Evolutionary conservation across 495 filamentous ascomycete species (phyloP), one percentile per base, ranked within the genome.

Genomic region (Podospora conica): DNA sequence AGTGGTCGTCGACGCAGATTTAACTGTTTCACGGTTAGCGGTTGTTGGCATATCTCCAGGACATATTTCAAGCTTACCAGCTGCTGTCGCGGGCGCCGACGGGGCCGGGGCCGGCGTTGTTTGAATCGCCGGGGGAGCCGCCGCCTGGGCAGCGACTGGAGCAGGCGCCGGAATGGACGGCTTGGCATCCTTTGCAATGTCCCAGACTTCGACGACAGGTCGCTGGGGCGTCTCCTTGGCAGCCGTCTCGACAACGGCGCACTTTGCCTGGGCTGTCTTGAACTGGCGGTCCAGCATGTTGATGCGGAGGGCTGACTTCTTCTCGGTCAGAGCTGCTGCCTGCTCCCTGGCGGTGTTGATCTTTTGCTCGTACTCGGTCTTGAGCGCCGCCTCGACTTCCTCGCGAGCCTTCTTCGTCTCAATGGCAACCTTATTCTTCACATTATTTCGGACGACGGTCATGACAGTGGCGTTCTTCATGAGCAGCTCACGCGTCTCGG

Each of bases 161-260:
- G 67, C 54, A 25, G 65, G 76, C 40, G 82, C 74, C 20, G 82
- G 76, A 10, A 84, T 77, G 11, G 83, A 78, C 60, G 87, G 83
- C 70, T 87, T 91, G n/a, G 86, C 85, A 24, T 79, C 79, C 77
- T 93, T 91, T 0, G 88, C 91, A 29, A 89, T 77, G 53, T 88
- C 86, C 91, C 91, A 97, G 0, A 96, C 93, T 73, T 96, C 92
- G 11, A 77, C 81, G 8, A 97, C 92, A 15, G 91, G 86, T 64
- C 84, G 85, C 72, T 93, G 80, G 2, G 93, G 93, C 0, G 91
- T 96, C n/a, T 96, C 90, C 24, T 81, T 82, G 0, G 90, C 92
- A 18, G 91, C 92, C 58, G 85, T 89, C 65, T 91, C 83, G 11
- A 97, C 90, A 15, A 92, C 84, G 10, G 89, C 85, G 23, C 96